phyloP scores from a whole-genome alignment of 495 filamentous ascomycete species.

The Neurospora sp. region DNA sequence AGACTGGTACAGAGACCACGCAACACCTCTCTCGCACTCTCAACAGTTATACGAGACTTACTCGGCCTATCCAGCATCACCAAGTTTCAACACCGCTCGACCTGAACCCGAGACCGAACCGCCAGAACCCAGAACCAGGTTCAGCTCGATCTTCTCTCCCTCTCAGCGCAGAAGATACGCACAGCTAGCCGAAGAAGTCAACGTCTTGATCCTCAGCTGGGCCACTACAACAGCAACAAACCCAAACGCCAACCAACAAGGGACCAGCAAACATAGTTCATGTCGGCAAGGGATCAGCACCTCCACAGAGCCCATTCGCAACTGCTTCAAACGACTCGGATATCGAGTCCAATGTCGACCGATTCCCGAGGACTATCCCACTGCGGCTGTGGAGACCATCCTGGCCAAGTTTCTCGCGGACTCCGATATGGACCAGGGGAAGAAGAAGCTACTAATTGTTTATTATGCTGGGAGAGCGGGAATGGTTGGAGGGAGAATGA shows the following conservation, averaged over 20 bases:
- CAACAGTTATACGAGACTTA: background rate
- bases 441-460: constrained; percentile 8
- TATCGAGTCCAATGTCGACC: constrained; percentile 17
- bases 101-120: constrained; percentile 1
- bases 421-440: background rate
- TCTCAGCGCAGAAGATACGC: background rate
- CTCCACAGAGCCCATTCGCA: constrained; percentile 10
- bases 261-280: background rate
- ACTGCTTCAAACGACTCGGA: constrained; percentile 14
- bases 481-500: constrained; percentile 14
- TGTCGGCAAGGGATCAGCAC: background rate
- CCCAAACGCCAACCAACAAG: constrained; percentile 6
- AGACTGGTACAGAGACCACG: background rate
- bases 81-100: background rate
- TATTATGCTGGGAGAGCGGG: constrained; percentile 17
- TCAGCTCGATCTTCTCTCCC: background rate
- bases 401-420: constrained; percentile 12
- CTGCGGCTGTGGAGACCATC: constrained; percentile 16
- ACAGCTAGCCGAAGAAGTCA: constrained; percentile 9
- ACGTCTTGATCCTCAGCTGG: constrained; percentile 18
- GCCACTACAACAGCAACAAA: constrained; percentile 1
- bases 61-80: background rate
- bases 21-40: background rate
- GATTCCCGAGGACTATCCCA: constrained; percentile 17
- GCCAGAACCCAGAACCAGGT: background rate